Evolutionary conservation across 75 land plant genomes (phyloP).

Genomic region (Cunninghamia lanceolata): DNA sequence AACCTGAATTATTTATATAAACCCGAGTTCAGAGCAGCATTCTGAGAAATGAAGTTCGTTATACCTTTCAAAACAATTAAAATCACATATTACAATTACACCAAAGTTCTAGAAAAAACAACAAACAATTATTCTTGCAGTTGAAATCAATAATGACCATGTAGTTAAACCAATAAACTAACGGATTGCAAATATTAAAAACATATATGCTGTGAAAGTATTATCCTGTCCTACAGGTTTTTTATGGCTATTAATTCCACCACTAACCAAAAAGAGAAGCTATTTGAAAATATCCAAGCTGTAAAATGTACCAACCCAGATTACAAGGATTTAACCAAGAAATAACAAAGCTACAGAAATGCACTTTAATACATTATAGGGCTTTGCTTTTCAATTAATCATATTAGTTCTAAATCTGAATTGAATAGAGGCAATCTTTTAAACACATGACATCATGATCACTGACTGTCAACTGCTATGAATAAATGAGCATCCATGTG

Average conservation of each 20-base stretch:
- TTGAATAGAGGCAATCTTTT: neutral
- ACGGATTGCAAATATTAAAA: neutral
- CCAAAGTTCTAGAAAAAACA: neutral
- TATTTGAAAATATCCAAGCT: neutral
- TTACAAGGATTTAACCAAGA: neutral
- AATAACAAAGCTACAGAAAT: neutral
- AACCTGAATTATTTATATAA: conserved; percentile 38
- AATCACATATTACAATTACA: neutral
- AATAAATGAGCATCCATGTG: neutral
- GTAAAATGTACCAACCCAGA: neutral
- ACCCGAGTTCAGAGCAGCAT: neutral
- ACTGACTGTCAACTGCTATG: neutral
- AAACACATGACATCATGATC: neutral
- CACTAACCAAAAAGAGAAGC: neutral
- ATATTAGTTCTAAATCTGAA: neutral
- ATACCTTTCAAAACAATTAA: neutral
- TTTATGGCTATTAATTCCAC: neutral
- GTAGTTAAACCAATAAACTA: neutral
- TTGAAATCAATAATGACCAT: neutral
- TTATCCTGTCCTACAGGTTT: neutral
- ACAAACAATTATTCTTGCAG: neutral
- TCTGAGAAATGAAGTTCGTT: neutral
- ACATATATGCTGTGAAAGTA: neutral
- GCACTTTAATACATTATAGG: neutral
- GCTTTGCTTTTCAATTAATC: neutral